Conservation (phyloP, 2,329 filamentous ascomycete genomes). For the Trichocomaceae sp. region DNA sequence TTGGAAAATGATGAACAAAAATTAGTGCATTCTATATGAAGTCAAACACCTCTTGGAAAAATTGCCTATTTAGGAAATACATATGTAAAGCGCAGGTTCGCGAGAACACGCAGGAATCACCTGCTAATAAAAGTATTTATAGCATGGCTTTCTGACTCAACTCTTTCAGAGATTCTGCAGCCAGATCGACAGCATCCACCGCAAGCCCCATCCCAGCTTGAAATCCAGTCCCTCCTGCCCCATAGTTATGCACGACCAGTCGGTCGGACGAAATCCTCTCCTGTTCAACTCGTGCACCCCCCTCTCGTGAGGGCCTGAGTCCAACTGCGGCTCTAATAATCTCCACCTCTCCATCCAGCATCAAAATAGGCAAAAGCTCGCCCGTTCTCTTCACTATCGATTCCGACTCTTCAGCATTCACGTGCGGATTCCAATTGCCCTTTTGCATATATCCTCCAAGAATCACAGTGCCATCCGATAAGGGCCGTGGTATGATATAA, state of each 20-base stretch:
- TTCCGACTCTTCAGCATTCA: constrained; percentile 44
- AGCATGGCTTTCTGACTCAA: constrained; percentile 1
- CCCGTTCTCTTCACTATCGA: constrained; percentile 34
- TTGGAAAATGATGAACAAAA: too few species aligned
- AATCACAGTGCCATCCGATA: constrained; percentile 54
- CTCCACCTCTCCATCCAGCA: constrained; percentile 20
- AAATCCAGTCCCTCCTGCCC: constrained; percentile 55
- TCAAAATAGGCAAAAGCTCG: constrained; percentile 31
- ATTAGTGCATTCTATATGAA: too few species aligned
- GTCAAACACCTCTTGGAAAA: not conserved
- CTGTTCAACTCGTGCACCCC: constrained; percentile 48
- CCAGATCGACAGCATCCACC: constrained; percentile 6
- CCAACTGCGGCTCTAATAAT: constrained; percentile 44
- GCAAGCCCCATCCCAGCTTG: constrained; percentile 34
- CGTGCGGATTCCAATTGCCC: constrained; percentile 49
- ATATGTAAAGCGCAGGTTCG: not conserved
- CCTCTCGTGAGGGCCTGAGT: constrained; percentile 39
- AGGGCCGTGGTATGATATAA: constrained; percentile 56
- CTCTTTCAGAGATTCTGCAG: not conserved
- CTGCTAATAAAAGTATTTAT: too few species aligned
- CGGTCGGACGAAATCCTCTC: constrained; percentile 33
- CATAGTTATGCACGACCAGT: constrained; percentile 50
- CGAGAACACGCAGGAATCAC: too few species aligned
- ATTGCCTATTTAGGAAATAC: not conserved
- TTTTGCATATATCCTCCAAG: constrained; percentile 56